Conservation (phyloP, 768 basidiomycete genomes). For the Tulasnella sp. region DNA sequence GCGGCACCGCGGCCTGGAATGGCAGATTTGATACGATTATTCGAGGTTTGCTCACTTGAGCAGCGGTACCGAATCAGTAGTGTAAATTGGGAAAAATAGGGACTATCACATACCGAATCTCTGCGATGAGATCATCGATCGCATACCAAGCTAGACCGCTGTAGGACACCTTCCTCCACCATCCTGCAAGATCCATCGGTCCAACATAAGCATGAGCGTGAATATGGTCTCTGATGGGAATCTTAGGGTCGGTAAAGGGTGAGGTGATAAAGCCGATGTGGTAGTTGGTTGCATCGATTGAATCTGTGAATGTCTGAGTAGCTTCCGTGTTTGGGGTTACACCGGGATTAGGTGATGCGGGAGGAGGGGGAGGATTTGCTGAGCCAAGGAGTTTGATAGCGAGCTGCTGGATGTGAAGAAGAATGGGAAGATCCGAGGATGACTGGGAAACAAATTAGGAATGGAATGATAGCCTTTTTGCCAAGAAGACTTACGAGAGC, state of each 20-base stretch:
- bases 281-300: constrained; percentile 27
- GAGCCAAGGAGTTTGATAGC: constrained; percentile 39
- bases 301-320: constrained; percentile 24
- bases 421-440: constrained; percentile 59
- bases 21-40: constrained; percentile 74
- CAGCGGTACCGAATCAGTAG: constrained; percentile 5
- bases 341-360: constrained; percentile 14
- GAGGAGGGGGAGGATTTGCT: constrained; percentile 24
- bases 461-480: constrained; percentile 11
- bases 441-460: constrained; percentile 33
- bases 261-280: constrained; percentile 68
- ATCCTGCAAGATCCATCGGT: constrained; percentile 52
- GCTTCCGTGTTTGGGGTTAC: constrained; percentile 22
- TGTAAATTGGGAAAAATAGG: constrained; percentile 6
- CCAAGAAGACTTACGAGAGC: constrained; percentile 39
- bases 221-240: constrained; percentile 66
- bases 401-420: constrained; percentile 47
- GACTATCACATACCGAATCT: constrained; percentile 47
- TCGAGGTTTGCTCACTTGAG: constrained; percentile 62
- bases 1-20: constrained; percentile 41
- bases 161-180: constrained; percentile 59
- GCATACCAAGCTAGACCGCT: constrained; percentile 59
- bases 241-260: constrained; percentile 63
- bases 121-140: constrained; percentile 66
- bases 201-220: constrained; percentile 63